Evolutionary conservation across 345 rosid species (phyloP), one percentile per base, ranked within the genome.

Genomic region (Acer yangbiense): DNA sequence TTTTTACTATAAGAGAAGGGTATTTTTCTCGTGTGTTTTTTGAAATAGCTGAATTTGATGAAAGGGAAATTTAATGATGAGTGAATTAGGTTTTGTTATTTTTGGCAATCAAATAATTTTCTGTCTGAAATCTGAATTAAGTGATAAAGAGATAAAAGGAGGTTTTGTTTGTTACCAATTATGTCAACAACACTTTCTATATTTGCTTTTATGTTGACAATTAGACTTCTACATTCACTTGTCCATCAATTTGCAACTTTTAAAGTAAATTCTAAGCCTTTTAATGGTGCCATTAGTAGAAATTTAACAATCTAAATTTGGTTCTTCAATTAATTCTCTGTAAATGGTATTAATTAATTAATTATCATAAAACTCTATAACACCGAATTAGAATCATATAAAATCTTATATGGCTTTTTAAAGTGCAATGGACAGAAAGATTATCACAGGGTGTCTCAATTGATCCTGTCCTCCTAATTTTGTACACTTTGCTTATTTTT

Each of bases 381-480:
- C 58, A 23, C 66, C 12, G 41, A 72, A 55, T 78, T 55, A 43
- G 10, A 58, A 54, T 16, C 9, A 21, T 41, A 20, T 16, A 39
- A 17, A 62, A 62, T 43, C 25, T 25, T 39, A 18, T 16, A 46
- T 46, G 23, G 41, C 50, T 65, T 29, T 0, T 29, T 17, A 58
- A 46, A 32, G 16, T 70, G 14, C 14, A 41, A 54, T 65, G 48
- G 69, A 41, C 32, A 72, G 25, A 74, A 69, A 77, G 64, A 58
- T 73, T 1, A 67, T 17, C 72, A 73, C 57, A 61, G 70, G 2
- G 58, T 62, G 58, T 68, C 44, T 35, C 63, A 27, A 68, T 43
- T 48, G 41, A 65, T 35, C 9, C 11, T 39, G 60, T 65, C 81
- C 16, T 65, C 66, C 43, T 52, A 23, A 18, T 12, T 61, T 20